These are phyloP conservation scores for Boehmeria nivea DNA, from an alignment of 306 rosid species.

Conservation along the genomic window DNA sequence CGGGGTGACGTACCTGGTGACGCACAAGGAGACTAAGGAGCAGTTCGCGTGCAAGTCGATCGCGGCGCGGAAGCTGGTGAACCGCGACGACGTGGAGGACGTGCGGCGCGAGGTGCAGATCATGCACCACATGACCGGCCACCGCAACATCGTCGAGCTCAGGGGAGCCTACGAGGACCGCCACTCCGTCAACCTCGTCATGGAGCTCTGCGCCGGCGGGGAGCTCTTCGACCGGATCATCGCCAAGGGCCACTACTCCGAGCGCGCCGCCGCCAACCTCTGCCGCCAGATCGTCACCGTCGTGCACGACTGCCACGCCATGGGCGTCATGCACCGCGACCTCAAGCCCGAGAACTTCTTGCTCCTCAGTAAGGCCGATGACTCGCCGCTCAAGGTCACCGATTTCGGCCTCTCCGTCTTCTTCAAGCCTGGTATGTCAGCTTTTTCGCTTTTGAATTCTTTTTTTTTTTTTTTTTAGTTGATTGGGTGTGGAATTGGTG, in stretches of 20 bases:
- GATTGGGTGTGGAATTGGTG: no score
- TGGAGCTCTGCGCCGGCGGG: conserved; percentile 98
- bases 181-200: conserved; percentile 82
- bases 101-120: conserved; percentile 90
- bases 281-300: conserved; percentile 89
- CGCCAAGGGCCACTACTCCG: conserved; percentile 81
- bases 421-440: conserved; percentile 59
- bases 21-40: conserved; percentile 57
- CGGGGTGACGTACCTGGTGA: conserved; percentile 80
- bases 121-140: conserved; percentile 98
- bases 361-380: conserved; percentile 48
- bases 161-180: conserved; percentile 88
- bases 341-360: conserved; percentile 92
- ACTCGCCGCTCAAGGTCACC: conserved; percentile 80
- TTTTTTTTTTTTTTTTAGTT: no score
- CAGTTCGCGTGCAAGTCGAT: conserved; percentile 91
- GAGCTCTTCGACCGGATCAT: conserved; percentile 92
- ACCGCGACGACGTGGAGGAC: conserved; percentile 76
- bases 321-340: conserved; percentile 95
- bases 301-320: conserved; percentile 76
- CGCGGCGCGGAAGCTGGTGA: conserved; percentile 69
- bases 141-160: conserved; percentile 84
- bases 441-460: background rate
- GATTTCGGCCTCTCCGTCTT: conserved; percentile 94
- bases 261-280: conserved; percentile 76